A percentile compares a stretch with the other conserved stretches of the same genome.
Conservation (phyloP, 2,329 filamentous ascomycete species). For the Cordyceps pruinosa region DNA sequence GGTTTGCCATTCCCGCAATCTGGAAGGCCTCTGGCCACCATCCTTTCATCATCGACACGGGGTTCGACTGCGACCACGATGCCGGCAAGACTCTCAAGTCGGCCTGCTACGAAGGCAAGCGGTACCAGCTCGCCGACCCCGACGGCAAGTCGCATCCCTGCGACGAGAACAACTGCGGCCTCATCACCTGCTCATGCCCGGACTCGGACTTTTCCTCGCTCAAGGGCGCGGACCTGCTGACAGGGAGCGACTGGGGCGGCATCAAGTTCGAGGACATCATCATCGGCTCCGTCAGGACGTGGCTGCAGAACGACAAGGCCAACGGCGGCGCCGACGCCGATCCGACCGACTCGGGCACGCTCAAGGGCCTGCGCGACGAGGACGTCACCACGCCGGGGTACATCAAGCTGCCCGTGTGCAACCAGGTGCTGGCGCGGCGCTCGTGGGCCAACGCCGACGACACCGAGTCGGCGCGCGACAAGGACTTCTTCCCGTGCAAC, state of each 20-base stretch:
- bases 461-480: conserved; percentile 15
- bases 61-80: conserved; percentile 19
- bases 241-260: conserved; percentile 19
- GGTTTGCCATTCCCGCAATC: conserved; percentile 24
- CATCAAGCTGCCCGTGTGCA: conserved; percentile 33
- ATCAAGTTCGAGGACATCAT: conserved; percentile 23
- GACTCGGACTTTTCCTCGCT: conserved; percentile 22
- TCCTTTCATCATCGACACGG: conserved; percentile 29
- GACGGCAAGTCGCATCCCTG: conserved; percentile 17
- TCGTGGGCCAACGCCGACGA: conserved; percentile 23
- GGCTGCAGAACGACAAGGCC: conserved; percentile 22
- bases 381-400: conserved; percentile 30
- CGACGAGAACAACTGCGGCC: background rate
- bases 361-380: conserved; percentile 19
- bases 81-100: conserved; percentile 18
- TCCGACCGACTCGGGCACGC: conserved; percentile 18
- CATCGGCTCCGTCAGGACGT: conserved; percentile 15
- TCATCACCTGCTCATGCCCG: conserved; percentile 15
- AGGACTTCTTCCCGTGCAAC: conserved; percentile 28
- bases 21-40: conserved; percentile 23
- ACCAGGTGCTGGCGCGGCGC: conserved; percentile 24
- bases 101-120: conserved; percentile 21
- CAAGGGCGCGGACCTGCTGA: conserved; percentile 22
- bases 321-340: conserved; percentile 24
- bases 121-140: conserved; percentile 26